Evolutionary conservation across 2,329 filamentous ascomycete genomes (phyloP).

Genomic region (Chaetomium olivaceum): DNA sequence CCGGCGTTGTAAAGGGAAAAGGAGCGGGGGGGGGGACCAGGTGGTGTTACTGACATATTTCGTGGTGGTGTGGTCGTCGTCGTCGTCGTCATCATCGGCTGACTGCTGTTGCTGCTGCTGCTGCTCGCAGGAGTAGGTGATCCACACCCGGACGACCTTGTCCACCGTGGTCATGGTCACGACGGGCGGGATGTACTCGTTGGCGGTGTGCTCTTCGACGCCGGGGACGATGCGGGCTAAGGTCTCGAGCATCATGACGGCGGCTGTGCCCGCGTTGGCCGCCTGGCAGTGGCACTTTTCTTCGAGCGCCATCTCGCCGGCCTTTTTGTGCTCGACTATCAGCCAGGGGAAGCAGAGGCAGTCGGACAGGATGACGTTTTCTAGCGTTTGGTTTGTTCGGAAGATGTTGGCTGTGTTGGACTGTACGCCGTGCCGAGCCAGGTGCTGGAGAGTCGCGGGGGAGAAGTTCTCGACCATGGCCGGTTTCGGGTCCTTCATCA

Average conservation of each 20-base stretch:
- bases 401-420: neutral
- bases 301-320: neutral
- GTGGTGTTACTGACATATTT: neutral
- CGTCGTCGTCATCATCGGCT: too few species aligned
- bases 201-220: neutral
- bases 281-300: conserved; percentile 8
- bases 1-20: neutral
- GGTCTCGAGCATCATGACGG: conserved; percentile 14
- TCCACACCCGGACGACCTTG: conserved; percentile 7
- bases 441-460: neutral
- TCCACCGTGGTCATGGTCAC: conserved; percentile 11
- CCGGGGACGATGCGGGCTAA: neutral
- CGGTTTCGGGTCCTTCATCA: neutral
- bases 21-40: neutral
- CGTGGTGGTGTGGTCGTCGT: neutral
- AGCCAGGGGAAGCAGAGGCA: conserved; percentile 15
- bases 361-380: neutral
- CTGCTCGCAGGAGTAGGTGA: neutral
- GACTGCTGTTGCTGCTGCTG: too few species aligned
- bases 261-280: conserved; percentile 14
- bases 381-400: neutral
- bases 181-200: conserved; percentile 13
- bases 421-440: conserved; percentile 1
- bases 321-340: conserved; percentile 5
- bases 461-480: conserved; percentile 2